phyloP scores from a whole-genome alignment of 345 rosid species.

The Gossypium stocksii region DNA sequence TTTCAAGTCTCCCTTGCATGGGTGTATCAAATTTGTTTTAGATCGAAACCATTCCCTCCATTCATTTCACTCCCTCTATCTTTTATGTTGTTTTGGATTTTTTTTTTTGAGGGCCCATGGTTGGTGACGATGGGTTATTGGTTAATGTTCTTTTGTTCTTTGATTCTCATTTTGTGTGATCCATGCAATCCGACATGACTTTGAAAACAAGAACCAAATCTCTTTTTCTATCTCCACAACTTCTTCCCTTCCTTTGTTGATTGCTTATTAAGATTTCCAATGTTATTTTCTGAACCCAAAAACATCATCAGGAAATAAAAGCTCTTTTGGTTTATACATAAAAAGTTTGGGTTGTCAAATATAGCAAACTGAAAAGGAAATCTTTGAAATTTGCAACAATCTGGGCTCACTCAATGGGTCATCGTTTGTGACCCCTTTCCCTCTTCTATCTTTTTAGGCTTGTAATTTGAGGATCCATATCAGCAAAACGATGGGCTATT shows the following conservation, averaged over 20 bases:
- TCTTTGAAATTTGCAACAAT: neutral
- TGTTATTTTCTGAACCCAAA: neutral
- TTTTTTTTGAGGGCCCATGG: neutral
- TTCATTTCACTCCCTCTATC: neutral
- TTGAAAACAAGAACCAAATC: neutral
- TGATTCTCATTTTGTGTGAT: constrained; percentile 11
- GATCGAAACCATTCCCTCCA: neutral
- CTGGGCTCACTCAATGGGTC: neutral
- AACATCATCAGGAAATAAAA: neutral
- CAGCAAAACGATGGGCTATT: neutral
- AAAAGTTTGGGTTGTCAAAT: neutral
- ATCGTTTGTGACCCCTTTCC: neutral
- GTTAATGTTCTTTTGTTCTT: neutral
- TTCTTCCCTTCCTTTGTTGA: neutral
- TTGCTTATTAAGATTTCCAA: neutral
- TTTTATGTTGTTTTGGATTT: neutral
- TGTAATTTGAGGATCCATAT: neutral
- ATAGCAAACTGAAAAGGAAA: neutral
- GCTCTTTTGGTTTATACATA: neutral
- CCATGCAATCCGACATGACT: neutral
- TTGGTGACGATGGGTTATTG: neutral
- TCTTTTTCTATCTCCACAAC: neutral
- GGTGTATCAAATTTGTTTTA: neutral
- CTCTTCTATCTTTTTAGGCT: neutral
- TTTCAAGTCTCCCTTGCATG: neutral